phyloP scores from a whole-genome alignment of 108 stramenopile species.

The Mayamaea pseudoterrestris region DNA sequence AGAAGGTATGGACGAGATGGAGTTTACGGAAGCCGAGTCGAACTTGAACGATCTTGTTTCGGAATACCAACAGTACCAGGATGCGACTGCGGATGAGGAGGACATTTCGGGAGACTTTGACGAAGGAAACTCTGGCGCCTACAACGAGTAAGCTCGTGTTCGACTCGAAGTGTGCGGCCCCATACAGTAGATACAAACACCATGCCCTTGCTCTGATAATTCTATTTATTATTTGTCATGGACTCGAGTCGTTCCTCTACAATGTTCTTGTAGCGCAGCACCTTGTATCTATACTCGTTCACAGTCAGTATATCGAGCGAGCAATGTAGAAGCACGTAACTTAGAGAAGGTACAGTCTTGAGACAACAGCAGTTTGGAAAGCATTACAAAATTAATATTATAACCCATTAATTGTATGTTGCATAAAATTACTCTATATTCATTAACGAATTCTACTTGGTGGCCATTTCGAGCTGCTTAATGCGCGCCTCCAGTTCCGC shows the following conservation, averaged over 20 bases:
- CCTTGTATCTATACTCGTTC: neutral
- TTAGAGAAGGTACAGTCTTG: neutral
- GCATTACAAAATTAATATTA: neutral
- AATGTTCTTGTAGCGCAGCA: neutral
- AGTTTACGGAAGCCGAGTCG: conserved; percentile 91
- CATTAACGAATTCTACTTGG: neutral
- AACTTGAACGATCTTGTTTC: conserved; percentile 94
- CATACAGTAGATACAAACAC: too few relatives aligned
- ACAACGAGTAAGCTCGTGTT: conserved; percentile 15
- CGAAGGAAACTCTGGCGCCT: conserved; percentile 28
- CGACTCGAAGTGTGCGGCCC: too few relatives aligned
- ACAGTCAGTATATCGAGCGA: too few relatives aligned
- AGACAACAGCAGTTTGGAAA: neutral
- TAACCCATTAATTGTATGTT: neutral
- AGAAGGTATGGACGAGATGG: conserved; percentile 93
- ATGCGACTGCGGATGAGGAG: conserved; percentile 67
- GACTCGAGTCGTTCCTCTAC: neutral
- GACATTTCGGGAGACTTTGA: conserved; percentile 68
- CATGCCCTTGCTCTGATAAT: neutral
- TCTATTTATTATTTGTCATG: neutral
- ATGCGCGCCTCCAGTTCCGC: conserved; percentile 29
- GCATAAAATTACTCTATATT: neutral
- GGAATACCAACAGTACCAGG: conserved; percentile 94
- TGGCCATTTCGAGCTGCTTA: conserved; percentile 13
- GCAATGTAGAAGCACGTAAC: too few relatives aligned